These are phyloP conservation scores for Clonostachys sp. DNA, from an alignment of 2,329 filamentous ascomycete genomes.

Conservation along the genomic window DNA sequence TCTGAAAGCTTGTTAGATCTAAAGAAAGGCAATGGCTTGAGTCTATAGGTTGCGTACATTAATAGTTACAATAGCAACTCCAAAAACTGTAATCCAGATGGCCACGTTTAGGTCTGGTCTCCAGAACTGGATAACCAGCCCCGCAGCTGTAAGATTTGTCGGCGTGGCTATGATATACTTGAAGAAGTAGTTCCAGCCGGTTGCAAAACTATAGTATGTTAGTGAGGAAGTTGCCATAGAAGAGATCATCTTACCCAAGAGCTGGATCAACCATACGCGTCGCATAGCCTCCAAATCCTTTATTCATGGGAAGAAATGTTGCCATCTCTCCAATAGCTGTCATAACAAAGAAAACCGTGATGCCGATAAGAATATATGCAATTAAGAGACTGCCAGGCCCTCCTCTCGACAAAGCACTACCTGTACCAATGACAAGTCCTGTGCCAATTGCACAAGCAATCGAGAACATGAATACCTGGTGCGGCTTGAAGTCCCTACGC, in stretches of 20 bases:
- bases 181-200: slow-evolving; percentile 42
- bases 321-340: slow-evolving; percentile 28
- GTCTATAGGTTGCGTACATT: slow-evolving; percentile 10
- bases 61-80: slow-evolving; percentile 20
- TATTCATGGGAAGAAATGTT: slow-evolving; percentile 15
- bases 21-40: not conserved
- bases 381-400: slow-evolving; percentile 35
- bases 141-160: slow-evolving; percentile 30
- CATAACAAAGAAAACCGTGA: slow-evolving; percentile 55
- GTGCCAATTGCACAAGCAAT: slow-evolving; percentile 30
- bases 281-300: slow-evolving; percentile 20
- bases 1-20: slow-evolving; percentile 8
- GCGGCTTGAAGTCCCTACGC: slow-evolving; percentile 14
- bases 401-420: slow-evolving; percentile 39
- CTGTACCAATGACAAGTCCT: slow-evolving; percentile 46
- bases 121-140: slow-evolving; percentile 30
- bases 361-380: slow-evolving; percentile 33
- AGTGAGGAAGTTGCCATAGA: not conserved
- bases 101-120: slow-evolving; percentile 27
- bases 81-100: slow-evolving; percentile 29
- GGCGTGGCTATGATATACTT: slow-evolving; percentile 33
- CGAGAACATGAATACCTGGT: slow-evolving; percentile 27
- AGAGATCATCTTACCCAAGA: slow-evolving; percentile 12
- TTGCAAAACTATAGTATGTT: slow-evolving; percentile 24
- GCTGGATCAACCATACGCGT: slow-evolving; percentile 21